Percentiles rank a stretch among this genome's conserved stretches.
These are phyloP conservation scores for Dissoconium aciculare DNA, from an alignment of 2,329 filamentous ascomycete genomes.

Conservation along the genomic window DNA sequence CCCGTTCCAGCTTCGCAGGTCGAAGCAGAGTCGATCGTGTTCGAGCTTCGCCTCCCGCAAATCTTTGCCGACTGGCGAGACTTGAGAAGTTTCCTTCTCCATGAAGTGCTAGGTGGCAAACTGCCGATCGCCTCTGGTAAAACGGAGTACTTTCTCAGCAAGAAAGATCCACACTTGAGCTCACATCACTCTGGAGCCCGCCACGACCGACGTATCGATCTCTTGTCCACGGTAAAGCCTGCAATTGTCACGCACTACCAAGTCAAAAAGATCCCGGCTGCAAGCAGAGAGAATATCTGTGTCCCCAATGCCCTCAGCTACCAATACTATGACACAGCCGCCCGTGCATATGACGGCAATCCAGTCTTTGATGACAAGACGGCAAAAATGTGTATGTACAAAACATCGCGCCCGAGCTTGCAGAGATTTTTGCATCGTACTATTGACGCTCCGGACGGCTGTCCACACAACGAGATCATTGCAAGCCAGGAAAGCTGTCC, in stretches of 20 bases:
- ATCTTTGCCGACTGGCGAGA: constrained; percentile 38
- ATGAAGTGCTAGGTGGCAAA: constrained; percentile 10
- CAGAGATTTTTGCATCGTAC: constrained; percentile 1
- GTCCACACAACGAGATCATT: constrained; percentile 20
- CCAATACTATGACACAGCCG: constrained; percentile 34
- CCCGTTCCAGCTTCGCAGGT: constrained; percentile 30
- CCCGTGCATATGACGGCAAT: not conserved
- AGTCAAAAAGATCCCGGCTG: constrained; percentile 26
- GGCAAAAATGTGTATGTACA: constrained; percentile 21
- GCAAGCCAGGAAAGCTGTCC: constrained; percentile 39
- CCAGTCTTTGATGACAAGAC: constrained; percentile 7
- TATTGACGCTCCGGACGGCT: constrained; percentile 5
- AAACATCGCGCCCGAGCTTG: not conserved
- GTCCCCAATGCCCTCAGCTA: constrained; percentile 34
- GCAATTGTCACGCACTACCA: constrained; percentile 36
- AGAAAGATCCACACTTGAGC: constrained; percentile 12
- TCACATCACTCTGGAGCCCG: constrained; percentile 2
- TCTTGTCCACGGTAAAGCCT: constrained; percentile 36
- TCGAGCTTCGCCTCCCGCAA: constrained; percentile 37
- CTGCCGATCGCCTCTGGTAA: not conserved
- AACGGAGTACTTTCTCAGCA: constrained; percentile 6
- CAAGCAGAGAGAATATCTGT: constrained; percentile 29
- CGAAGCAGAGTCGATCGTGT: constrained; percentile 33
- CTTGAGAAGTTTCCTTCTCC: constrained; percentile 12
- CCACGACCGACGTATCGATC: constrained; percentile 16